Conservation (phyloP, 495 filamentous ascomycete genomes). For the Neurospora cerealis region DNA sequence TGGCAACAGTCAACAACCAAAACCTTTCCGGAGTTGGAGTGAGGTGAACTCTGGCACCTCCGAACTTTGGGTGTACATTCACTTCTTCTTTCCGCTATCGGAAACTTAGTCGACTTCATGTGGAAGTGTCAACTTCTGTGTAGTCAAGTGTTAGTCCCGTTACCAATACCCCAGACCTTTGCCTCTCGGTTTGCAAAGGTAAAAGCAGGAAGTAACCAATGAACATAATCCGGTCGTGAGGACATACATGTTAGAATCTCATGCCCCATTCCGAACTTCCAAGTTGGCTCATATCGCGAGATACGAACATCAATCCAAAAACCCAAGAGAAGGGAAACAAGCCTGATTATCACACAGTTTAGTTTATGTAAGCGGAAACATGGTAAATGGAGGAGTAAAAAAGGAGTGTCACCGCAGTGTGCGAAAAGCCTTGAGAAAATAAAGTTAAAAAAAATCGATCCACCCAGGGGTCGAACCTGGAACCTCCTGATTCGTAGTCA, state of each 20-base stretch:
- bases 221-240: no score
- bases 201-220: no score
- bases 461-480: not conserved
- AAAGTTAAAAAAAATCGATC: not conserved
- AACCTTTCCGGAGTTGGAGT: not conserved
- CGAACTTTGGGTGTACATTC: not conserved
- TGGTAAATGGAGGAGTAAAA: not conserved
- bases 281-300: no score
- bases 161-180: no score
- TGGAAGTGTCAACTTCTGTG: not conserved
- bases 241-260: no score
- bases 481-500: not conserved
- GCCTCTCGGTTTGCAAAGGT: no score
- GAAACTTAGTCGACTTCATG: not conserved
- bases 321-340: not conserved
- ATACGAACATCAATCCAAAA: no score
- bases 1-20: not conserved
- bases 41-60: not conserved
- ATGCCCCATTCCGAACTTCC: no score
- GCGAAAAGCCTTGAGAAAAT: not conserved
- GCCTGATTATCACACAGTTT: not conserved
- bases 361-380: not conserved
- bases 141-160: no score
- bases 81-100: not conserved
- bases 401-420: not conserved